Evolutionary conservation across 345 rosid species (phyloP), one percentile per base, ranked within the genome.

Genomic region (Sonneratia alba): DNA sequence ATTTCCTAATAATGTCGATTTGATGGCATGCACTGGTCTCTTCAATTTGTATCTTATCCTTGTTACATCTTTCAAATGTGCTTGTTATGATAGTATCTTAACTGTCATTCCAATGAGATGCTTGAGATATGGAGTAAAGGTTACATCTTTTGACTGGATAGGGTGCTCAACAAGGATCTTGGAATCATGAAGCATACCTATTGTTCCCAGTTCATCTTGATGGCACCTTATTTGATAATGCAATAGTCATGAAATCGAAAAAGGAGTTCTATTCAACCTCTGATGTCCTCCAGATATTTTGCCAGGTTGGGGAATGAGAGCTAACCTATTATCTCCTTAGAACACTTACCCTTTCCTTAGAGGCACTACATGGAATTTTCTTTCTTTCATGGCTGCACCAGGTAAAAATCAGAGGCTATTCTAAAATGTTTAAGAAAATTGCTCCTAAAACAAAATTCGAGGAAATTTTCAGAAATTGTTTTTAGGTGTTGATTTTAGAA

Each of bases 181-280:
- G 88, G 91, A 92, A 80, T 70, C 98, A 96, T 63, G 99, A 96
- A 82, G 97, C 99, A 67, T 96, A 92, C 80, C 81, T 96, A 83
- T 81, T 96, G 22, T 96, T 96, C 83, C 99, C 99, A 11, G 98
- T 92, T 78, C 99, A 96, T 77, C 75, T 92, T 87, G 97, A 91
- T 82, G 99, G 99, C 64, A 96, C 97, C 65, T 82, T 96, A 76
- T 83, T 96, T 67, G 99, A 96, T 83, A 86, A 91, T 82, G 78
- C 85, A 73, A 83, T 71, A 32, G 78, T 79, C 56, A 89, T 92
- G 99, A 91, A 85, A 84, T 85, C 88, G 37, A 96, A 84, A 76
- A 92, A 87, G 83, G 99, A 96, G 79, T 83, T 80, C 73, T 96
- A 86, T 81, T 89, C 97, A 40, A 83, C 93, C 63, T 67, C 89